phyloP scores from a whole-genome alignment of 1,139 yeast genomes.

The Zygosaccharomyces sapae region DNA sequence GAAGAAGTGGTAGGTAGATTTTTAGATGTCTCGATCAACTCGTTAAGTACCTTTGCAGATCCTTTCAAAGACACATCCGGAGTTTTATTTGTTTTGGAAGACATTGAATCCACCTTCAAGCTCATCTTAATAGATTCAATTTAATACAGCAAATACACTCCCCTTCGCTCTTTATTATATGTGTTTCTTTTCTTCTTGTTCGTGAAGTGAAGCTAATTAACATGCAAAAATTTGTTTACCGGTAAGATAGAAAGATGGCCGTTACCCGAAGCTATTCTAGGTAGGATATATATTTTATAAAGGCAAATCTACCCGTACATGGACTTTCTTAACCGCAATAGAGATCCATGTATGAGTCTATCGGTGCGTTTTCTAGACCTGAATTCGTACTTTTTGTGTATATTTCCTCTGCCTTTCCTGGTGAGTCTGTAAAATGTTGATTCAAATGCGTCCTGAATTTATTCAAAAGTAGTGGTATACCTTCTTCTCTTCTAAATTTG shows the following conservation, averaged over 20 bases:
- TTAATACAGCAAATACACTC: neutral
- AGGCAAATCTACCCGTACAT: no score
- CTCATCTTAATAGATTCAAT: slow-evolving; percentile 6
- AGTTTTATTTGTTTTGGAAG: slow-evolving; percentile 6
- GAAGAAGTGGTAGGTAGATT: slow-evolving; percentile 34
- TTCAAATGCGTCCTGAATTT: slow-evolving; percentile 50
- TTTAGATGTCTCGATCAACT: slow-evolving; percentile 32
- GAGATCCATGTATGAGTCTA: slow-evolving; percentile 48
- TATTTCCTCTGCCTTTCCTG: slow-evolving; percentile 31
- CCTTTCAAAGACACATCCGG: slow-evolving; percentile 8
- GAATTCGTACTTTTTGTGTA: slow-evolving; percentile 3
- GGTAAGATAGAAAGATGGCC: neutral
- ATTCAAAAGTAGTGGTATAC: slow-evolving; percentile 49
- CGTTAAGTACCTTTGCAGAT: slow-evolving; percentile 26
- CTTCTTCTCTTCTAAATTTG: slow-evolving; percentile 53
- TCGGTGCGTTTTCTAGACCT: slow-evolving; percentile 42
- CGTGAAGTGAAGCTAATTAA: neutral
- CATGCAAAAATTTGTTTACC: neutral
- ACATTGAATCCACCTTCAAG: slow-evolving; percentile 6
- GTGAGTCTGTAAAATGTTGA: slow-evolving; percentile 41
- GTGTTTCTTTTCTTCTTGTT: no score
- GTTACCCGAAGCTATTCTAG: slow-evolving; percentile 1
- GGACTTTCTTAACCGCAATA: slow-evolving; percentile 25
- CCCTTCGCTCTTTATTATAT: no score
- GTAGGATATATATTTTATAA: neutral